Conservation (phyloP, 192 early-diverging fungal genomes). For the Umbelopsis vinacea region DNA sequence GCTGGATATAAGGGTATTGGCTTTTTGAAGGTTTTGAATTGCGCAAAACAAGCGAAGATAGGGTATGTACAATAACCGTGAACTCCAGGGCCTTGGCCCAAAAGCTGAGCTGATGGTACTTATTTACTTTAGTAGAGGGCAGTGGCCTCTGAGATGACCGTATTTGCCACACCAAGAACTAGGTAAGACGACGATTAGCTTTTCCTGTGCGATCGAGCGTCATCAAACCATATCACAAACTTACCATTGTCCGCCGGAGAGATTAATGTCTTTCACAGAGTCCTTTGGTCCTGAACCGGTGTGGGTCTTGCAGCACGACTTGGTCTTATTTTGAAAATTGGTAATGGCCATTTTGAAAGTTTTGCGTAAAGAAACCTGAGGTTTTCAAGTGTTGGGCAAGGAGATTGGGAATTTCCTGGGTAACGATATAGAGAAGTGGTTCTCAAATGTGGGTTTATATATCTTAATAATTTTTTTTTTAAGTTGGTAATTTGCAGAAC, state of each 20-base stretch:
- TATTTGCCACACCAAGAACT: slow-evolving; percentile 24
- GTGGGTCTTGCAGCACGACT: not conserved
- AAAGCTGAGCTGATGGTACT: not conserved
- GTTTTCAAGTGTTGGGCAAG: not conserved
- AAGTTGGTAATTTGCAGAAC: not conserved
- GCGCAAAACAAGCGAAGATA: not conserved
- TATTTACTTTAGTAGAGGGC: slow-evolving; percentile 4
- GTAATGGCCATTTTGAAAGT: not conserved
- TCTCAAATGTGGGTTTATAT: not conserved
- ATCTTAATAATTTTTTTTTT: slow-evolving; percentile 16
- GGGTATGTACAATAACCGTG: not conserved
- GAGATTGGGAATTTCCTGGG: not conserved
- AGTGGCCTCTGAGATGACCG: not conserved
- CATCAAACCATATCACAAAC: not conserved
- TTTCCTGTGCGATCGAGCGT: not conserved
- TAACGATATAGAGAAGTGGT: not conserved
- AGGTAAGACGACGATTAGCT: not conserved
- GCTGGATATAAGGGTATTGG: not conserved
- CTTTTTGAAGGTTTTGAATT: not conserved
- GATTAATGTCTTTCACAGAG: slow-evolving; percentile 8
- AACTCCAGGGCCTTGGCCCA: too few species aligned
- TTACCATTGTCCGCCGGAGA: slow-evolving; percentile 13
- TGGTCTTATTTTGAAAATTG: not conserved
- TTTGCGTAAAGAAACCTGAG: not conserved
- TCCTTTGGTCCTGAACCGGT: slow-evolving; percentile 1